Evolutionary conservation across 176 grass and related monocot genomes (phyloP), one percentile per base, ranked within the genome.

Genomic region (Tillandsia fasciculata): DNA sequence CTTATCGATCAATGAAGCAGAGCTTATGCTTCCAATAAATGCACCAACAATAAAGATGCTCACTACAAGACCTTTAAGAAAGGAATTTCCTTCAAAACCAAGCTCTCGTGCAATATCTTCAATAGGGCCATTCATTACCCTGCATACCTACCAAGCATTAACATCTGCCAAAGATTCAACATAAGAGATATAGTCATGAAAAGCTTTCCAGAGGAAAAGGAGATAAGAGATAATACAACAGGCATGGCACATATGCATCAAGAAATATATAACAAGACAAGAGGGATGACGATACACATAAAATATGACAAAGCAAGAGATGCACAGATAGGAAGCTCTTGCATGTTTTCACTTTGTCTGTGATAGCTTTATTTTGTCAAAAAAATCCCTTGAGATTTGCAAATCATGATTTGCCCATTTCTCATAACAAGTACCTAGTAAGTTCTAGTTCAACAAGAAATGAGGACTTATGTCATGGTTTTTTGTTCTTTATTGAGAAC

Each of bases 91-190:
- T 78, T 99, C 76, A 86, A 99, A 93, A 68, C 84, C 87, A 87
- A 99, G 87, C 52, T 93, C 89, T 27, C 50, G 74, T 42, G 94
- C 89, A 53, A 99, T 90, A 84, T 89, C 89, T 75, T 93, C 87
- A 78, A 99, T 99, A 24, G 94, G 94, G 49, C 94, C 89, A 69
- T 99, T 99, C 94, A 99, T 99, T 49, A 99, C 87, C 71, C 94
- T 99, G 82, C 26, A 90, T 52, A n/a, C 63, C 81, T 61, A 84
- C 59, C 27, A 81, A 47, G 53, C 26, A 20, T 77, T 49, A 68
- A 74, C 2, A 79, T 28, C 33, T 77, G 57, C 29, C 10, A 49
- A 15, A 7, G 9, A 54, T 26, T 59, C 14, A 63, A 61, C 9
- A 66, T 49, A 26, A 68, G 18, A 26, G 2, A 47, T 64, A 15